Base-by-base conservation (phyloP, 805 yeast genomes). In the Saccharomycopsis sp. region DNA sequence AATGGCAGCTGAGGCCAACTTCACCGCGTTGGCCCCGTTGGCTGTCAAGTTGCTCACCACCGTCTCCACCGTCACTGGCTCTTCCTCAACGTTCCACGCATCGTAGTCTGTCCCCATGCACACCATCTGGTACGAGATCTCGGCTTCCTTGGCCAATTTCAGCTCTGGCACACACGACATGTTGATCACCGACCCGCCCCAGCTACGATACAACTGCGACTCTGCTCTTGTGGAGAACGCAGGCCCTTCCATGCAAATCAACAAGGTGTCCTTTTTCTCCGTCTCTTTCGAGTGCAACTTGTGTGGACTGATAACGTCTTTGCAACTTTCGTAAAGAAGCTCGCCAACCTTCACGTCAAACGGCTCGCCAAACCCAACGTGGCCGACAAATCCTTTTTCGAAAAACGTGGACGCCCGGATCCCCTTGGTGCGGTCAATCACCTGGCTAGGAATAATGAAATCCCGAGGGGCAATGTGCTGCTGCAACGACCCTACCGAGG, bases 31-130 rank as follows among this genome's bases (percentile, higher is more conserved):
- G 27, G 75, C 80, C 38, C 83, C 70, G 64, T 92, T 92, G 46
- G 95, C 92, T 56, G 75, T 74, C 57, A 89, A 71, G 60, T 92
- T 84, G 41, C 94, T 86, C 38, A 92, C 87, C 31, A 92, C 96
- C 4, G 94, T 82, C 64, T 88, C 96, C n/a, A 92, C 97, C 6
- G 97, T 88, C 36, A 92, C 99, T 2, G 97, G 89, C 56, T 89
- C 96, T 57, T 80, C 97, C 40, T 74, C 76, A 54, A 81, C 94
- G 57, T 87, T 83, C 99, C 99, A 92, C 18, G 98, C 94, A 58
- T 92, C 99, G 63, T 92, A 92, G 61, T 92, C 99, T 3, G 99
- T 92, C 1, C 95, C 80, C 99, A 92, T 92, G 64, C 99, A 92
- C 50, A 92, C 73, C 96, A 92, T 92, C 63, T 89, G 97, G 64